Conservation (phyloP, 129 eudicot genomes). For the Flaveria brownii region DNA sequence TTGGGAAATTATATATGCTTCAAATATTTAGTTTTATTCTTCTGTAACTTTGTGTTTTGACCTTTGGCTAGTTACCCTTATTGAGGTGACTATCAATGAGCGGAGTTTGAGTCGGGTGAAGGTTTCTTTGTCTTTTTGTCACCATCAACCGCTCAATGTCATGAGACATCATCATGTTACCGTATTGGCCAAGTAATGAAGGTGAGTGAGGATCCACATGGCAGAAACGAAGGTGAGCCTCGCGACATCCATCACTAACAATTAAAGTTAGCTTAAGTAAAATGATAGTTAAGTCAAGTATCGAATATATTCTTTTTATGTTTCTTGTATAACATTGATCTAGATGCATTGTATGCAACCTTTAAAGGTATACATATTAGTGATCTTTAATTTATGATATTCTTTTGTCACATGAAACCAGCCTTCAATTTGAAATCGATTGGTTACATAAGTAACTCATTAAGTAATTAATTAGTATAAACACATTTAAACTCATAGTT, state of each 20-base stretch:
- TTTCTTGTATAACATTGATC: background rate
- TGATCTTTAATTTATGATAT: conserved; percentile 1
- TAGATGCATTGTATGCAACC: background rate
- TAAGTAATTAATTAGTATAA: too few relatives aligned
- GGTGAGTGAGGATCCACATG: background rate
- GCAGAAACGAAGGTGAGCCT: background rate
- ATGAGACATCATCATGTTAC: too few relatives aligned
- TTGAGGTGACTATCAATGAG: background rate
- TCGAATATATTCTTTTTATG: too few relatives aligned
- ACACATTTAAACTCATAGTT: background rate
- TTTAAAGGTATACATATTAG: background rate
- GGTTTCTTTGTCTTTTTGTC: too few relatives aligned
- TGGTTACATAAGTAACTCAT: background rate
- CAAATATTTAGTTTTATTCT: background rate
- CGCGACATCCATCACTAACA: background rate
- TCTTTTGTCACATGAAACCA: conserved; percentile 9
- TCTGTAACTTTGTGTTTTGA: background rate
- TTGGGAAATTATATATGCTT: background rate
- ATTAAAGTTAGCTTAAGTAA: too few relatives aligned
- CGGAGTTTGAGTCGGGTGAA: background rate
- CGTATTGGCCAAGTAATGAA: background rate
- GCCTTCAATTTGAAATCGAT: background rate
- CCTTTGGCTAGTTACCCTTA: background rate
- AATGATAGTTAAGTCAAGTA: too few relatives aligned
- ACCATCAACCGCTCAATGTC: too few relatives aligned